These are phyloP conservation scores for Paraurostyla sp. DNA, from an alignment of 73 alveolate genomes.

Conservation along the genomic window DNA sequence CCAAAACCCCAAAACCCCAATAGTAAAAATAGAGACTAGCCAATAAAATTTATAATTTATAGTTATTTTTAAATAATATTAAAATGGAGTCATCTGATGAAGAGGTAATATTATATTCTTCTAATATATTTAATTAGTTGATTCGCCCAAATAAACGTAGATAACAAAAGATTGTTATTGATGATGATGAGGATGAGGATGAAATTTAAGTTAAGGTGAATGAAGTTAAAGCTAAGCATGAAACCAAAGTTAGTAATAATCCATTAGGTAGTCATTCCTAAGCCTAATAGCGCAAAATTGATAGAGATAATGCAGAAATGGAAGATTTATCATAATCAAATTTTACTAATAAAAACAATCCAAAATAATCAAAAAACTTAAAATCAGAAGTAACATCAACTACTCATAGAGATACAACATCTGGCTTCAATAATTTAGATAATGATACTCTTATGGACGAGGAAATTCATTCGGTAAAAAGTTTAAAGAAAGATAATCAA, in stretches of 20 bases:
- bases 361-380: background rate
- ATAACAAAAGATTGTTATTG: constrained; percentile 7
- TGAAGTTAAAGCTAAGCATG: background rate
- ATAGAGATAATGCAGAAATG: background rate
- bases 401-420: constrained; percentile 21
- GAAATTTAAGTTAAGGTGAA: too few species aligned
- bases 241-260: background rate
- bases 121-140: background rate
- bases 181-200: constrained; percentile 43
- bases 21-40: too few species aligned
- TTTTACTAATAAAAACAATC: background rate
- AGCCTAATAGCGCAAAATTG: background rate
- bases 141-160: constrained; percentile 11
- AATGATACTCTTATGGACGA: background rate
- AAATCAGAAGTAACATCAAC: constrained; percentile 31
- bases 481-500: too few species aligned
- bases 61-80: too few species aligned
- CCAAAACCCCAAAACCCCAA: too few species aligned
- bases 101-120: background rate
- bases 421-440: background rate
- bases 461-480: background rate
- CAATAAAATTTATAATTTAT: too few species aligned
- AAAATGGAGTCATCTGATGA: too few species aligned
- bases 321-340: background rate
- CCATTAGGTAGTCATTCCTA: background rate